These are phyloP conservation scores for Saturnispora silvae DNA, from an alignment of 805 yeast species.

Conservation along the genomic window DNA sequence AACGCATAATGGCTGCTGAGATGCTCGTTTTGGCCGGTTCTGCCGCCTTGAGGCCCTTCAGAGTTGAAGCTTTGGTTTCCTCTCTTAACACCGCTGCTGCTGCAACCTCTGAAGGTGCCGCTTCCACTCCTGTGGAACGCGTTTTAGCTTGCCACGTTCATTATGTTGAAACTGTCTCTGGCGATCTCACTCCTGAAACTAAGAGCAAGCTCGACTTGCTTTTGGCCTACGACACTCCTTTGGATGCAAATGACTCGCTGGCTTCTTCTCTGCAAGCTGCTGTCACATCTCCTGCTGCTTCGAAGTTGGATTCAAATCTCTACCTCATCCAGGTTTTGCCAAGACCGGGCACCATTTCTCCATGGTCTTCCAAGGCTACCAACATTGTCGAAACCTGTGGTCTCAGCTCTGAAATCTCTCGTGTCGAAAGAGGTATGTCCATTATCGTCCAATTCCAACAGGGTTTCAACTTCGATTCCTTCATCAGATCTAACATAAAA, in stretches of 20 bases:
- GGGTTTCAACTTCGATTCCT: constrained; percentile 54
- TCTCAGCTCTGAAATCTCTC: constrained; percentile 52
- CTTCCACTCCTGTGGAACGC: constrained; percentile 53
- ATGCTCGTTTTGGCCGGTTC: constrained; percentile 73
- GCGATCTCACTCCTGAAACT: constrained; percentile 30
- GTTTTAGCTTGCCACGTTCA: constrained; percentile 73
- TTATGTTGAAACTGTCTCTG: constrained; percentile 53
- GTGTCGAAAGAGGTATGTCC: constrained; percentile 88
- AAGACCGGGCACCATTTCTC: constrained; percentile 92
- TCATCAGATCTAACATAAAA: constrained; percentile 37
- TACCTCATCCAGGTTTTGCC: constrained; percentile 73
- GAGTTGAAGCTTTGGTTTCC: constrained; percentile 62
- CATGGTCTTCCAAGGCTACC: constrained; percentile 99
- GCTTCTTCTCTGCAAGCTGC: constrained; percentile 18
- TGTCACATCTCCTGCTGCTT: constrained; percentile 17
- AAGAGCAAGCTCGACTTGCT: constrained; percentile 44
- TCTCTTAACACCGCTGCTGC: constrained; percentile 66
- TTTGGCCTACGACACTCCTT: constrained; percentile 62
- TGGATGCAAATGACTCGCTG: constrained; percentile 38
- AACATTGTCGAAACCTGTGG: constrained; percentile 89
- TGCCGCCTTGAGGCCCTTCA: constrained; percentile 75
- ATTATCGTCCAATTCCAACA: constrained; percentile 60
- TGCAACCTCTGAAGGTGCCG: constrained; percentile 54
- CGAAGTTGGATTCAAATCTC: constrained; percentile 30
- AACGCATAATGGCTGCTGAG: constrained; percentile 13